Percentiles rank a stretch among this genome's conserved stretches.
Conservation (phyloP, 2,329 filamentous ascomycete species). For the Fusarium armeniacum region DNA sequence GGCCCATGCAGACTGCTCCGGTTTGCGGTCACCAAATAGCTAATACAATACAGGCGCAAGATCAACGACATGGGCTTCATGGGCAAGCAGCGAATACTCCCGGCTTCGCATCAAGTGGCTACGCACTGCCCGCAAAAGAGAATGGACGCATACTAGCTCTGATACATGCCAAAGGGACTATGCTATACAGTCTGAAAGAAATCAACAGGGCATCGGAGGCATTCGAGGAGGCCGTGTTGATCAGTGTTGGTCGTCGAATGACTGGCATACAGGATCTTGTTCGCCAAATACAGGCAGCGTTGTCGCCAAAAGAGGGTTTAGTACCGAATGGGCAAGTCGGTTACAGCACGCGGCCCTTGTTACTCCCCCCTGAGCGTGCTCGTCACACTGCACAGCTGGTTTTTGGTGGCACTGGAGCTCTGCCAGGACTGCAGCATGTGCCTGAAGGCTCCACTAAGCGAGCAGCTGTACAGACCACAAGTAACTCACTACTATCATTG, state of each 20-base stretch:
- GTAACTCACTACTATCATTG: slow-evolving; percentile 92
- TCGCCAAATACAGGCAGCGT: slow-evolving; percentile 78
- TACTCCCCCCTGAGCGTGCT: slow-evolving; percentile 87
- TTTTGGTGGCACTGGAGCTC: slow-evolving; percentile 79
- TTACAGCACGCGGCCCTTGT: slow-evolving; percentile 66
- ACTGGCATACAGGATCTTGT: slow-evolving; percentile 84
- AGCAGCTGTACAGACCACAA: slow-evolving; percentile 91
- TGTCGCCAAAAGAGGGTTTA: slow-evolving; percentile 60
- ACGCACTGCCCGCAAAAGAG: slow-evolving; percentile 84
- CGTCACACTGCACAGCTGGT: slow-evolving; percentile 85
- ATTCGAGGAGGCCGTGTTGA: slow-evolving; percentile 94
- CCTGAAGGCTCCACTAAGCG: slow-evolving; percentile 78
- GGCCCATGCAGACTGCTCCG: slow-evolving; percentile 18
- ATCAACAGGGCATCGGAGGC: slow-evolving; percentile 84
- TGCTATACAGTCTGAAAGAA: slow-evolving; percentile 91
- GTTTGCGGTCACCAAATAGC: slow-evolving; percentile 34
- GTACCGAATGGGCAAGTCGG: slow-evolving; percentile 26
- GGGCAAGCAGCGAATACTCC: slow-evolving; percentile 41
- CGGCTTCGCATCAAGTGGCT: slow-evolving; percentile 68
- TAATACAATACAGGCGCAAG: slow-evolving; percentile 46
- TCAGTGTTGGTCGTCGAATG: slow-evolving; percentile 80
- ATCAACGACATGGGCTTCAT: slow-evolving; percentile 41
- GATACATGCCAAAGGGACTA: slow-evolving; percentile 97
- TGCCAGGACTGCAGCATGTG: slow-evolving; percentile 81
- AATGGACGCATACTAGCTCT: slow-evolving; percentile 95